Conservation (phyloP, 305 asterid species). For the Rubia tinctorum region DNA sequence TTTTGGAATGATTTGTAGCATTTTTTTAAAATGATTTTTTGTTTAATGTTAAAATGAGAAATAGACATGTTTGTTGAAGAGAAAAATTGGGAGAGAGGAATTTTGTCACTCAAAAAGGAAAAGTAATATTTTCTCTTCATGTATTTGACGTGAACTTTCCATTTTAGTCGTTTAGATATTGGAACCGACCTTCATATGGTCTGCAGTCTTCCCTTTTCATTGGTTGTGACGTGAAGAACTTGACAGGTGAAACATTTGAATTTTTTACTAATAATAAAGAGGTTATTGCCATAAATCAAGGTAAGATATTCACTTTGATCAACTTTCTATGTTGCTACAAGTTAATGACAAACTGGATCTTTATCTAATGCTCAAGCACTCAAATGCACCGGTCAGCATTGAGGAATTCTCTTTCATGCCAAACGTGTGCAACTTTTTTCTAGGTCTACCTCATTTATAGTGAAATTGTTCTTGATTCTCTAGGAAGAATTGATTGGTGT, state of each 20-base stretch:
- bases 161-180: too few relatives aligned
- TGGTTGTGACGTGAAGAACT: slow-evolving; percentile 91
- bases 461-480: slow-evolving; percentile 7
- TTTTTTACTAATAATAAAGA: slow-evolving; percentile 79
- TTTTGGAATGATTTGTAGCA: too few relatives aligned
- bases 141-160: too few relatives aligned
- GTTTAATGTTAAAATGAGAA: too few relatives aligned
- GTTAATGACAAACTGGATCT: not conserved
- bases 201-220: slow-evolving; percentile 83
- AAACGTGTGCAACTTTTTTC: not conserved
- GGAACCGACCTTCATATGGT: slow-evolving; percentile 6
- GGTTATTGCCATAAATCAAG: slow-evolving; percentile 89
- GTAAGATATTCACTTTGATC: slow-evolving; percentile 29
- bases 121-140: too few relatives aligned
- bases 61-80: too few relatives aligned
- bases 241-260: slow-evolving; percentile 65
- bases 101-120: too few relatives aligned
- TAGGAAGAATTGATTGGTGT: slow-evolving; percentile 78
- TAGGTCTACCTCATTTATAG: not conserved
- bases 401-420: not conserved
- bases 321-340: slow-evolving; percentile 9
- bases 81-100: too few relatives aligned
- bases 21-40: too few relatives aligned
- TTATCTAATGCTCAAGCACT: not conserved
- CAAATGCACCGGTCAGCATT: not conserved